Conservation (phyloP, 2,329 filamentous ascomycete genomes). For the Huntiella savannae region DNA sequence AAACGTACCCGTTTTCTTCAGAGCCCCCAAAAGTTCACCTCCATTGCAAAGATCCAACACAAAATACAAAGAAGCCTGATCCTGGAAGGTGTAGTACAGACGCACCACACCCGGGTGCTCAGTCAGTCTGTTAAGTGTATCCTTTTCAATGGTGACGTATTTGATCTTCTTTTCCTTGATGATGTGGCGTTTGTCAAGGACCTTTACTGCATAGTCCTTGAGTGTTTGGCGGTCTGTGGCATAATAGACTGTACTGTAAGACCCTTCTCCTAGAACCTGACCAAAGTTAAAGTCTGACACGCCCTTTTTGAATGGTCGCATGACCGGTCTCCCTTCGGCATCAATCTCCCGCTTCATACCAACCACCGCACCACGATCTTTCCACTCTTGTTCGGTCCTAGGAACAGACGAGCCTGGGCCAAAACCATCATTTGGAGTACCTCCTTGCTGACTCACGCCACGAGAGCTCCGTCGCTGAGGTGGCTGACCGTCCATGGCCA, state of each 20-base stretch:
- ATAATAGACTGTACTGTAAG: conserved; percentile 87
- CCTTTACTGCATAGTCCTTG: conserved; percentile 95
- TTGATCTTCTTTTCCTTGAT: conserved; percentile 99
- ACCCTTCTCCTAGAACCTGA: conserved; percentile 77
- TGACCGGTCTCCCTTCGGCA: conserved; percentile 60
- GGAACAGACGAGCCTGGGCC: conserved; percentile 25
- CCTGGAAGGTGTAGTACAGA: conserved; percentile 96
- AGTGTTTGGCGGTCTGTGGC: conserved; percentile 85
- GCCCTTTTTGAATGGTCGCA: conserved; percentile 82
- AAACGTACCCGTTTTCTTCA: conserved; percentile 90
- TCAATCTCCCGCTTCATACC: conserved; percentile 69
- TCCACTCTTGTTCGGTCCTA: conserved; percentile 75
- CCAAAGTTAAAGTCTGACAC: conserved; percentile 95
- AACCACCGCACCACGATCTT: conserved; percentile 81
- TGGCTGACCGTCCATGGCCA: conserved; percentile 5
- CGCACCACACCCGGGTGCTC: conserved; percentile 94
- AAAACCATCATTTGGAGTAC: conserved; percentile 15
- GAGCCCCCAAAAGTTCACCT: conserved; percentile 74
- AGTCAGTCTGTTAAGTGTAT: conserved; percentile 86
- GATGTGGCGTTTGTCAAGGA: conserved; percentile 94
- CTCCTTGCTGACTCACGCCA: conserved; percentile 38
- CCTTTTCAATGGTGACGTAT: conserved; percentile 99
- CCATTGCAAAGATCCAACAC: conserved; percentile 85
- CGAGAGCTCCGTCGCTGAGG: conserved; percentile 42
- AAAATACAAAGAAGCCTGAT: conserved; percentile 90